Base-by-base conservation (phyloP, 805 yeast species). In the Candida verbasci region DNA sequence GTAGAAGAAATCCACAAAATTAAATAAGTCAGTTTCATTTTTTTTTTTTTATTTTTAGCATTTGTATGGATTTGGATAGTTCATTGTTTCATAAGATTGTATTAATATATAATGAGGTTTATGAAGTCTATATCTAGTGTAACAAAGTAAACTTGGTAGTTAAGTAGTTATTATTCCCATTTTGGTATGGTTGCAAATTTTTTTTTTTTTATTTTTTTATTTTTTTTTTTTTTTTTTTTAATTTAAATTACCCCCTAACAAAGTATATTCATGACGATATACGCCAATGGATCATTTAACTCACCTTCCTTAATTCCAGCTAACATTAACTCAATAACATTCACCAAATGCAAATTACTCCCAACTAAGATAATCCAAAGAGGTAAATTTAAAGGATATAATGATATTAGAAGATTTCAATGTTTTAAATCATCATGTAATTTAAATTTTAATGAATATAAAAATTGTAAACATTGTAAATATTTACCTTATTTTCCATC, bases 401-500 rank as follows among this genome's bases (percentile, higher is more conserved):
- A 35, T 21, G 42, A 39, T 32, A 21, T 35, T 12, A 30, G 42
- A 12, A 34, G 42, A 26, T 39, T 39, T 23, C 39, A 31, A 23
- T 39, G 42, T 17, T 29, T 17, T 15, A 30, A 31, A 9, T 26
- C 31, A 22, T 12, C 12, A 18, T 39, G 42, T 16, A 39, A 39
- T 18, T 24, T 30, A 9, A 34, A 35, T 25, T 25, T 35, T 17
- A 31, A 29, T 29, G 39, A 39, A 16, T 30, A 24, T 29, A 28
- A 16, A 4, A 24, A 17, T 6, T 49, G 54, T 35, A 36, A 26
- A 17, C 43, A 48, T 32, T 49, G 54, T 40, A 31, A 34, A 23
- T 27, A 35, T 31, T 28, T 46, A 17, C 52, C 54, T 2, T 40
- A 44, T 24, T 41, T 44, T 16, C 26, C 45, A 18, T 43, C 48